Conservation (phyloP, 2,329 filamentous ascomycete genomes). For the Microdochium bolleyi region DNA sequence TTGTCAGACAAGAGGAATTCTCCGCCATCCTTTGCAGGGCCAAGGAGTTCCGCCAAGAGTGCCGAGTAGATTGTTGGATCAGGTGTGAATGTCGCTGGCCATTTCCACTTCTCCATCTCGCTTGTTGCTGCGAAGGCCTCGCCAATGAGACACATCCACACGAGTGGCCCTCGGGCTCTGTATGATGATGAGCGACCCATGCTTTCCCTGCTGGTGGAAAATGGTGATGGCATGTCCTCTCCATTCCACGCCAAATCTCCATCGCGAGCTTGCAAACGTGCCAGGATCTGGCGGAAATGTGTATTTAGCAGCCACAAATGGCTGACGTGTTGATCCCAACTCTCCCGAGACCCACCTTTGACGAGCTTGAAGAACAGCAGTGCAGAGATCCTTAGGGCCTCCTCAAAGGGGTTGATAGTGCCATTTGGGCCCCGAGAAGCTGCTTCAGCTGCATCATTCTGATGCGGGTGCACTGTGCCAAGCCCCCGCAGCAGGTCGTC, state of each 20-base stretch:
- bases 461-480: neutral
- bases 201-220: neutral
- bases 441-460: neutral
- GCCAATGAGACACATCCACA: neutral
- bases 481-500: neutral
- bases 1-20: neutral
- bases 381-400: neutral
- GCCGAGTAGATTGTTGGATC: neutral
- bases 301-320: neutral
- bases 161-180: neutral
- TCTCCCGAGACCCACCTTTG: neutral
- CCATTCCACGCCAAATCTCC: neutral
- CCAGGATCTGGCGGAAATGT: neutral
- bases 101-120: neutral
- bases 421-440: neutral
- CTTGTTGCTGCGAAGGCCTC: neutral
- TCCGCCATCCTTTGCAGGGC: neutral
- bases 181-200: neutral
- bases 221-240: neutral
- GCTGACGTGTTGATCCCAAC: neutral
- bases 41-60: neutral
- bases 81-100: neutral
- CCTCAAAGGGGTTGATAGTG: neutral
- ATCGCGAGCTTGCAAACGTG: neutral
- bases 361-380: neutral